Conservation (phyloP, 768 basidiomycete genomes). For the Harrya chromipes region DNA sequence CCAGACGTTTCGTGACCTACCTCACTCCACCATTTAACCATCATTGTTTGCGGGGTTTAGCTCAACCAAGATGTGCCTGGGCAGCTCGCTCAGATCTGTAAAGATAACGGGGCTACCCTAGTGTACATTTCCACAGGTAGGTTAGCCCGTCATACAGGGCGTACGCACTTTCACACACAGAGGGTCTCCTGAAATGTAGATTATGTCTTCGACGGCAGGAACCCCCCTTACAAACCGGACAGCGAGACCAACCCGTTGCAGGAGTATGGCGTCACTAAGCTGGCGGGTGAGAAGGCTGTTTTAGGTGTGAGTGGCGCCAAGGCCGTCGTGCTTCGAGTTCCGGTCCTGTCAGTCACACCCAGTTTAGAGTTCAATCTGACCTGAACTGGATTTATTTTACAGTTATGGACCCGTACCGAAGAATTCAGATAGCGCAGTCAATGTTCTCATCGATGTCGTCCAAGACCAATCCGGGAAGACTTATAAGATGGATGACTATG, state of each 20-base stretch:
- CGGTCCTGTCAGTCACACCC: conserved; percentile 64
- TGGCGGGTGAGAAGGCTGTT: conserved; percentile 81
- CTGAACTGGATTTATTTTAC: conserved; percentile 4
- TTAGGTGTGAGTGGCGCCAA: conserved; percentile 56
- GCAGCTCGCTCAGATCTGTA: conserved; percentile 65
- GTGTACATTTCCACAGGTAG: conserved; percentile 91
- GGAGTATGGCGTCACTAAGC: conserved; percentile 83
- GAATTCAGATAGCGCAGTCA: conserved; percentile 87
- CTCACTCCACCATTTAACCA: background rate
- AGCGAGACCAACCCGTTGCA: conserved; percentile 81
- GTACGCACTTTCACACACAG: conserved; percentile 5
- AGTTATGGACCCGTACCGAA: conserved; percentile 87
- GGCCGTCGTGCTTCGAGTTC: conserved; percentile 77
- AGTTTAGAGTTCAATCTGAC: background rate
- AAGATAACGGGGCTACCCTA: conserved; percentile 59
- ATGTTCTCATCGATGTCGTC: conserved; percentile 84
- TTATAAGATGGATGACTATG: conserved; percentile 96
- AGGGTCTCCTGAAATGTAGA: conserved; percentile 42
- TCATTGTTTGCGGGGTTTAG: conserved; percentile 35
- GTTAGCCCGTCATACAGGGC: background rate
- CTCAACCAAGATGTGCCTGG: conserved; percentile 79
- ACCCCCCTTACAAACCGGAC: conserved; percentile 81
- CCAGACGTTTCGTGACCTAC: background rate
- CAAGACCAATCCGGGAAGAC: conserved; percentile 81
- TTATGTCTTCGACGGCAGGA: conserved; percentile 95